phyloP scores from a whole-genome alignment of 2,329 filamentous ascomycete genomes.

The Talaromyces sp. region DNA sequence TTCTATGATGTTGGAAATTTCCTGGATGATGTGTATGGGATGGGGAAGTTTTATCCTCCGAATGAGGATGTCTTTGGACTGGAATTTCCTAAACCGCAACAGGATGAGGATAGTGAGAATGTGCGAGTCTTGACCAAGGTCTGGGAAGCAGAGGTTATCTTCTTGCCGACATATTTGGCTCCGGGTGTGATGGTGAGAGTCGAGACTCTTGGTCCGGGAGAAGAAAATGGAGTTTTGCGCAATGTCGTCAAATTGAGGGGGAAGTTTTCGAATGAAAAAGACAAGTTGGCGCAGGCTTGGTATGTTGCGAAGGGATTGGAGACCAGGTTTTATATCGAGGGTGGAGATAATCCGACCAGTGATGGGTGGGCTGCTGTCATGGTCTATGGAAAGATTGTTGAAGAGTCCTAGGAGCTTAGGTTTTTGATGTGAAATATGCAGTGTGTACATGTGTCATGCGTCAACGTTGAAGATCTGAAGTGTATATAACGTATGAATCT shows the following conservation, averaged over 20 bases:
- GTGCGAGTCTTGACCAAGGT: neutral
- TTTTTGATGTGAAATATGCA: no score
- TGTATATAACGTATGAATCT: neutral
- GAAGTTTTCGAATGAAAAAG: neutral
- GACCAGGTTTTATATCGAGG: slow-evolving; percentile 2
- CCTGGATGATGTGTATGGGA: neutral
- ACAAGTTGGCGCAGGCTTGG: neutral
- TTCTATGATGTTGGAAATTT: neutral
- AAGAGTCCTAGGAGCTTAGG: neutral
- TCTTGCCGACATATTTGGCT: neutral
- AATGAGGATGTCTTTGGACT: neutral
- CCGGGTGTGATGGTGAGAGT: neutral
- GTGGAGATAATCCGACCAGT: neutral
- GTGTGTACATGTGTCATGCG: neutral
- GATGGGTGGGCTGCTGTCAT: neutral
- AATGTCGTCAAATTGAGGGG: neutral
- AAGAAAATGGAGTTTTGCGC: neutral
- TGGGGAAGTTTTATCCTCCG: neutral
- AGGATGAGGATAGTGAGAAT: neutral
- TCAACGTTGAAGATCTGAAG: neutral
- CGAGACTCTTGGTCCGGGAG: neutral
- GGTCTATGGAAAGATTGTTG: neutral
- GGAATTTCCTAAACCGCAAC: neutral
- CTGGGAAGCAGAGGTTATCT: neutral
- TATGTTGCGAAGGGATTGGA: neutral